These are phyloP conservation scores for Camellia oleifera DNA, from an alignment of 179 eudicot species.

Conservation along the genomic window DNA sequence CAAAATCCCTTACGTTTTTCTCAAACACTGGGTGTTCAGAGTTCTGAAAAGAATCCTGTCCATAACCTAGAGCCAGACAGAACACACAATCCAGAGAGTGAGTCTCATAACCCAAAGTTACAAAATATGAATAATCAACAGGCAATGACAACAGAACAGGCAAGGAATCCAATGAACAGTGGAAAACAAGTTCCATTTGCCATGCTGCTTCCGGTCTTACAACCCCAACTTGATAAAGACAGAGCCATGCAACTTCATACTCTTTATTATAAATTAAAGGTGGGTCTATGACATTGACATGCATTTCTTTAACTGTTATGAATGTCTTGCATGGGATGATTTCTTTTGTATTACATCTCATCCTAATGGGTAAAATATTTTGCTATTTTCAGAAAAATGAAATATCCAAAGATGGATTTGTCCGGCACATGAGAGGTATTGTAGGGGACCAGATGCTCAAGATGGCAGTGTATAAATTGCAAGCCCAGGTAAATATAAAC, in stretches of 20 bases:
- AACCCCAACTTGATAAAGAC: conserved; percentile 86
- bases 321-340: neutral
- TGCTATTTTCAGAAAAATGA: conserved; percentile 68
- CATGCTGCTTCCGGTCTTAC: conserved; percentile 74
- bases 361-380: neutral
- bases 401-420: conserved; percentile 77
- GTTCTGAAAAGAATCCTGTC: conserved; percentile 35
- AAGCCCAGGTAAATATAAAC: conserved; percentile 52
- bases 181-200: conserved; percentile 86
- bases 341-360: neutral
- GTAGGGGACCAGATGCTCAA: conserved; percentile 96
- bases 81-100: conserved; percentile 29
- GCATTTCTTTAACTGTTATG: neutral
- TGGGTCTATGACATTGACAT: conserved; percentile 22
- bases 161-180: conserved; percentile 35
- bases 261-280: conserved; percentile 63
- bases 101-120: conserved; percentile 38
- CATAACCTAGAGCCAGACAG: conserved; percentile 33
- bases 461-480: conserved; percentile 78
- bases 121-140: conserved; percentile 49
- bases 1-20: conserved; percentile 36
- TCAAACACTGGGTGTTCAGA: conserved; percentile 39
- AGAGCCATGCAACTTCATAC: conserved; percentile 71
- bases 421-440: conserved; percentile 68
- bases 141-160: conserved; percentile 41